Base-by-base conservation (phyloP, 495 filamentous ascomycete genomes). In the Hypoxylon perforatum region DNA sequence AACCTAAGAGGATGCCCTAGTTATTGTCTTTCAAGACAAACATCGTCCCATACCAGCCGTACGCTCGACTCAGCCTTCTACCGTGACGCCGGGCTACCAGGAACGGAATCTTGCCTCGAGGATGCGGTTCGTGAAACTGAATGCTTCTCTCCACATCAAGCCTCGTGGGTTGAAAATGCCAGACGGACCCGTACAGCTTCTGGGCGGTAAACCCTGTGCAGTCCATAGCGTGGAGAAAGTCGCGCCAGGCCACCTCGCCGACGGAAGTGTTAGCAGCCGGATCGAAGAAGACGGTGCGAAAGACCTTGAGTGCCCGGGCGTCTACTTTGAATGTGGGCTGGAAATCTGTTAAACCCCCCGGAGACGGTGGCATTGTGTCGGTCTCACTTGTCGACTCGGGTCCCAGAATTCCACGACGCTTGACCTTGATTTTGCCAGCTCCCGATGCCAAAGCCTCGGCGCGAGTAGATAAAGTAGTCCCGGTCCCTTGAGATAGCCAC, bases 81-180 rank as follows among this genome's bases (percentile, higher is more conserved):
- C 83, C 85, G 68, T 75, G 64, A 3, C 77, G 52, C 54, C 79
- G 66, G 2, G 78, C 80, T 11, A 56, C 62, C 6, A 33, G 19
- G 28, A 75, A 81, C 1, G 77, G 74, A n/a, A 87, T 78, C 73
- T 86, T 87, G 2, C 72, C 70, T 10, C 54, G 66, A 9, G 79
- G 81, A 73, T 85, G 80, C 19, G 84, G 84, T 63, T 87, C 83
- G 59, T 85, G 82, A 42, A 85, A 83, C 45, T 81, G 83, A 39
- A 86, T 84, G n/a, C 77, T 80, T 0, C 80, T 56, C 50, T 76
- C 63, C 7, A 77, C 71, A 61, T 83, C 79, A 8, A 76, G 60
- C 10, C 38, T 71, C 19, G 25, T 28, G 7, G 25, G 25, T 28
- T 56, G 63, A 61, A 86, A 86, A 18, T 83, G 77, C 85, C 84